A percentile compares a stretch with the other conserved stretches of the same genome.
Conservation (phyloP, 192 early-diverging fungal species). For the Thoreauomyces humboldtii region DNA sequence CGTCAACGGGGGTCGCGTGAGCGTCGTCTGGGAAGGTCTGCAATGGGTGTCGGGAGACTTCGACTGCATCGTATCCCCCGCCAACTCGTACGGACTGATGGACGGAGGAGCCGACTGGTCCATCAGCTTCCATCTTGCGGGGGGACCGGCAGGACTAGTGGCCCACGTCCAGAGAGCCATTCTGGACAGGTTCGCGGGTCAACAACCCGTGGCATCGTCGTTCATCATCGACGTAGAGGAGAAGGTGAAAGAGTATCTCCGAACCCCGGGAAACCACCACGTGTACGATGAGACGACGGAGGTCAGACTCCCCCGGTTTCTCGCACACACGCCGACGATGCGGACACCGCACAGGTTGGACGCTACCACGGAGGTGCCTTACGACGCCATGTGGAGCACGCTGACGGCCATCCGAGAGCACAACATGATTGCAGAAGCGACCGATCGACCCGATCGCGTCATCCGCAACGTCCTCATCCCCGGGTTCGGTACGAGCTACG, state of each 20-base stretch:
- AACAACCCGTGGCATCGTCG: not conserved
- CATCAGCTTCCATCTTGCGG: slow-evolving; percentile 1
- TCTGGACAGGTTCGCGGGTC: slow-evolving; percentile 1
- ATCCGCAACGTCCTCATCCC: not conserved
- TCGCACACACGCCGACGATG: slow-evolving; percentile 1
- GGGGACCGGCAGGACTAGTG: not conserved
- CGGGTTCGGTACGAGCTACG: not conserved
- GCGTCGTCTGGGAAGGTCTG: not conserved
- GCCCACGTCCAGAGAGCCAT: not conserved
- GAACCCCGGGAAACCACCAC: not conserved
- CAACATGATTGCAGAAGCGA: not conserved
- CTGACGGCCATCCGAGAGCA: not conserved
- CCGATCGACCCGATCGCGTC: not conserved
- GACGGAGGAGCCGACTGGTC: not conserved
- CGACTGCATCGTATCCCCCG: slow-evolving; percentile 1
- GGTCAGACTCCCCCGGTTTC: not conserved
- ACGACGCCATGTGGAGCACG: not conserved
- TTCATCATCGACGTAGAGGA: not conserved
- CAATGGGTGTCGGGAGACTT: not conserved
- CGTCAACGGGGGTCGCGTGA: not conserved
- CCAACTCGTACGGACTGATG: slow-evolving; percentile 5
- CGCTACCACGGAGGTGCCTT: not conserved
- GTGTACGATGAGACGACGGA: not conserved
- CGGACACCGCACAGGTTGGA: not conserved
- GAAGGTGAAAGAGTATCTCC: not conserved